Conservation (phyloP, 148 eudicot genomes). For the Fallopia convolvulus region DNA sequence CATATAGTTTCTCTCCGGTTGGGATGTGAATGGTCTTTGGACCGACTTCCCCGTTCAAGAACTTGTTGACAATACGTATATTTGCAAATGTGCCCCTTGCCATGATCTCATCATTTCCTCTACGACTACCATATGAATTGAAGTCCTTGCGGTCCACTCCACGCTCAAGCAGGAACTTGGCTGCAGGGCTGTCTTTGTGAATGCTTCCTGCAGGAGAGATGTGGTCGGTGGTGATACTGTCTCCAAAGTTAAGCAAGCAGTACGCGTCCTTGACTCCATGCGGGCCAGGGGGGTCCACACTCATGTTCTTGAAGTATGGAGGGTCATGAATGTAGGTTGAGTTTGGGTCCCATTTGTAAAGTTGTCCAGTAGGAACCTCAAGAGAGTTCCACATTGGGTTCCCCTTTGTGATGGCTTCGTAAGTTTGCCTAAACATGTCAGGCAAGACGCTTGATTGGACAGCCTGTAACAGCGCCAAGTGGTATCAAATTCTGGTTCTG, state of each 20-base stretch:
- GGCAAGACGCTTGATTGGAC: slow-evolving; percentile 90
- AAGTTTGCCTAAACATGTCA: slow-evolving; percentile 91
- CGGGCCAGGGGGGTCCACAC: slow-evolving; percentile 87
- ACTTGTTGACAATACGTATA: slow-evolving; percentile 84
- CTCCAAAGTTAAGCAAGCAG: slow-evolving; percentile 86
- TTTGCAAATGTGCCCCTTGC: slow-evolving; percentile 96
- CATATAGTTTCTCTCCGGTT: slow-evolving; percentile 68
- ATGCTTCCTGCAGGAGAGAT: slow-evolving; percentile 97
- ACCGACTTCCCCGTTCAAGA: slow-evolving; percentile 83
- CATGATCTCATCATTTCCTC: slow-evolving; percentile 96
- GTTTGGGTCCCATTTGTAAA: slow-evolving; percentile 74
- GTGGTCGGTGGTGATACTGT: slow-evolving; percentile 95
- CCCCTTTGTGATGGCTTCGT: slow-evolving; percentile 83
- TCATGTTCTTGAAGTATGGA: slow-evolving; percentile 88
- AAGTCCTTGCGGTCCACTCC: slow-evolving; percentile 86
- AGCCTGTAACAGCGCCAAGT: slow-evolving; percentile 30
- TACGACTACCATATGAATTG: slow-evolving; percentile 95
- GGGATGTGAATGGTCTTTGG: slow-evolving; percentile 91
- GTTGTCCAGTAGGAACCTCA: slow-evolving; percentile 66
- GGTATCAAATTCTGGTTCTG: not conserved
- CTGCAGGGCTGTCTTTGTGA: slow-evolving; percentile 94
- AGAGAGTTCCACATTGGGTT: slow-evolving; percentile 89
- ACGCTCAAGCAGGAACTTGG: slow-evolving; percentile 67
- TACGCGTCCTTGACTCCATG: slow-evolving; percentile 87
- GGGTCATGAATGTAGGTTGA: slow-evolving; percentile 93